phyloP scores from a whole-genome alignment of 2,329 filamentous ascomycete species.

The Graphiopsis chlorocephala region DNA sequence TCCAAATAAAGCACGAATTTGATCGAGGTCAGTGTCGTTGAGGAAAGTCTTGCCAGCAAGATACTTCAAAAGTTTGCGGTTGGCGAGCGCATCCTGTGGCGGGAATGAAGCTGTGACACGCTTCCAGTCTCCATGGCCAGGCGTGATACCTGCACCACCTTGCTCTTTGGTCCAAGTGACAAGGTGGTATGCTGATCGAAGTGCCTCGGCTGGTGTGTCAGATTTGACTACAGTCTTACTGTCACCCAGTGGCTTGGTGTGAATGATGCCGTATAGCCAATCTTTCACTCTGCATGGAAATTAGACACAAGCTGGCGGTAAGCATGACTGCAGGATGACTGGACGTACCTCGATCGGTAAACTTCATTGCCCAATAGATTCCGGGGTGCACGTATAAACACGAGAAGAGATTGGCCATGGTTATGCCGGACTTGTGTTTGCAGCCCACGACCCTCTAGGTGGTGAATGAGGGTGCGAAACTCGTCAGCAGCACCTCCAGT shows the following conservation, averaged over 20 bases:
- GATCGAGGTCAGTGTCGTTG: constrained; percentile 5
- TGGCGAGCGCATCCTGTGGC: constrained; percentile 7
- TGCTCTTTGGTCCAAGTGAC: constrained; percentile 12
- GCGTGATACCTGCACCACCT: constrained; percentile 9
- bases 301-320: neutral
- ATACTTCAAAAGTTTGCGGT: constrained; percentile 11
- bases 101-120: constrained; percentile 8
- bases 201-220: constrained; percentile 11
- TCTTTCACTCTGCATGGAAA: constrained; percentile 2
- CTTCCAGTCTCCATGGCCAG: constrained; percentile 10
- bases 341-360: neutral
- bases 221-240: constrained; percentile 13
- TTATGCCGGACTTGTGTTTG: constrained; percentile 12
- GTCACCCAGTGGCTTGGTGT: constrained; percentile 9
- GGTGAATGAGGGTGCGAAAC: constrained; percentile 7
- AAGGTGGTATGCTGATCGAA: constrained; percentile 11
- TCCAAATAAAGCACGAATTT: constrained; percentile 9
- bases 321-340: neutral
- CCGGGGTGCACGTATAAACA: constrained; percentile 10
- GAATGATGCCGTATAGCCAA: constrained; percentile 12
- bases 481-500: constrained; percentile 2
- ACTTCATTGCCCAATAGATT: constrained; percentile 11
- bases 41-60: constrained; percentile 9
- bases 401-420: constrained; percentile 12
- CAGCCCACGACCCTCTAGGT: constrained; percentile 8